phyloP scores from a whole-genome alignment of 2,329 filamentous ascomycete genomes.

The Xylariaceae sp. region DNA sequence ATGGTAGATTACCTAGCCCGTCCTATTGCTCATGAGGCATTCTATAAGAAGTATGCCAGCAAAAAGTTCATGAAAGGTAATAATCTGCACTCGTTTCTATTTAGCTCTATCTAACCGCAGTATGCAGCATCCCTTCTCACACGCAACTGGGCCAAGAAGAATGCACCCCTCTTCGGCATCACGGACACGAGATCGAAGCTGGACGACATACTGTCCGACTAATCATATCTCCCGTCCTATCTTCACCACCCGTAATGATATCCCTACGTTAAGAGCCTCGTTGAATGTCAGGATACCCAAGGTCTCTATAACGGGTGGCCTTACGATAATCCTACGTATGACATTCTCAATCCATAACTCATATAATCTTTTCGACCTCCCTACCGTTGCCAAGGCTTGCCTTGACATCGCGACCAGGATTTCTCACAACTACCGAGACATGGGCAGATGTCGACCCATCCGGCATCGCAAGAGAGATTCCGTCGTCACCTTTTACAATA shows the following conservation, averaged over 20 bases:
- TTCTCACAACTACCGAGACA: conserved; percentile 9
- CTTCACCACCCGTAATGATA: conserved; percentile 24
- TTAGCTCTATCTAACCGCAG: conserved; percentile 22
- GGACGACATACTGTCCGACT: conserved; percentile 46
- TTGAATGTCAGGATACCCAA: conserved; percentile 35
- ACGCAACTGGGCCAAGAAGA: conserved; percentile 91
- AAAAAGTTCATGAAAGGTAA: conserved; percentile 99
- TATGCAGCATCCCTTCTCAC: conserved; percentile 82
- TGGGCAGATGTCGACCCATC: conserved; percentile 8
- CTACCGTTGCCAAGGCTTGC: conserved; percentile 7
- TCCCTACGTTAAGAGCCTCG: conserved; percentile 27
- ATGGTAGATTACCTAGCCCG: conserved; percentile 97
- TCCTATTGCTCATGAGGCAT: conserved; percentile 90
- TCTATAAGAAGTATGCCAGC: conserved; percentile 99
- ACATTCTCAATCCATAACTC: conserved; percentile 28
- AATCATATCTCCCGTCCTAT: conserved; percentile 6
- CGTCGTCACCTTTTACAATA: conserved; percentile 1
- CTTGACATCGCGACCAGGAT: conserved; percentile 16
- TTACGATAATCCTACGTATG: conserved; percentile 32
- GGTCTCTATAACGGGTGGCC: conserved; percentile 37
- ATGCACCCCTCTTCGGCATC: conserved; percentile 61
- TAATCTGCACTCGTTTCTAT: conserved; percentile 37
- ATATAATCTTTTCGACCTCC: conserved; percentile 21
- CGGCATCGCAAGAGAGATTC: conserved; percentile 8
- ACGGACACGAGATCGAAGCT: conserved; percentile 52